Base-by-base conservation (phyloP, 495 filamentous ascomycete genomes). In the Rusavskia elegans region DNA sequence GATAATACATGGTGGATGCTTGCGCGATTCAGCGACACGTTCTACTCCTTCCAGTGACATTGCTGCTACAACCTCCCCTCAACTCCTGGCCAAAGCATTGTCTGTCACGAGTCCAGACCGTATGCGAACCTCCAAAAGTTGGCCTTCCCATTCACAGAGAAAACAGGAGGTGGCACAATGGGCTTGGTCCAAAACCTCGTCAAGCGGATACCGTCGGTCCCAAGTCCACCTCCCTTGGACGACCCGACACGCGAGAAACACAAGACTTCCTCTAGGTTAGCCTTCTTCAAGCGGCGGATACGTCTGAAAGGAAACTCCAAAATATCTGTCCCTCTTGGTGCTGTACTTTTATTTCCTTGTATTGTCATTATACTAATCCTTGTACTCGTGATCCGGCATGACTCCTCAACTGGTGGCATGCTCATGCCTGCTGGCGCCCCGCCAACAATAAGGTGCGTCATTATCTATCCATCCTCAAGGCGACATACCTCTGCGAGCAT, bases 271-370 rank as follows among this genome's bases (percentile, higher is more conserved):
- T 69, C 76, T 36, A 72, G 76, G 61, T 79, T 95, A 67, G 84
- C 86, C 55, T 92, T 96, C 67, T 84, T 98, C 66, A 75, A 82
- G 57, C 77, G 85, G 65, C 86, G 89, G 38, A 82, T 98, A 68
- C 83, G 92, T 59, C 73, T 98, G 78, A 85, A 84, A 72, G 87
- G 88, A 65, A 95, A 93, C 66, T 95, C 88, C 53, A 85, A 83
- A 59, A 83, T 96, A 69, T 94, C 92, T 48, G 83, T 98, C 67
- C 92, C 92, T 36, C 72, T 97, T 45, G 90, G 90, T 56, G 81
- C 94, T 62, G 87, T 98, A 58, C 74, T 97, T 55, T 71, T 96
- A 61, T 96, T 96, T 68, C 92, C 92, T 56, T 81, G 83, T 65
- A 82, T 94, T 68, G 86, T 96, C 59, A 78, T 97, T 67, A 75